phyloP scores from a whole-genome alignment of 2,329 filamentous ascomycete species.

The Biscogniauxia marginata region DNA sequence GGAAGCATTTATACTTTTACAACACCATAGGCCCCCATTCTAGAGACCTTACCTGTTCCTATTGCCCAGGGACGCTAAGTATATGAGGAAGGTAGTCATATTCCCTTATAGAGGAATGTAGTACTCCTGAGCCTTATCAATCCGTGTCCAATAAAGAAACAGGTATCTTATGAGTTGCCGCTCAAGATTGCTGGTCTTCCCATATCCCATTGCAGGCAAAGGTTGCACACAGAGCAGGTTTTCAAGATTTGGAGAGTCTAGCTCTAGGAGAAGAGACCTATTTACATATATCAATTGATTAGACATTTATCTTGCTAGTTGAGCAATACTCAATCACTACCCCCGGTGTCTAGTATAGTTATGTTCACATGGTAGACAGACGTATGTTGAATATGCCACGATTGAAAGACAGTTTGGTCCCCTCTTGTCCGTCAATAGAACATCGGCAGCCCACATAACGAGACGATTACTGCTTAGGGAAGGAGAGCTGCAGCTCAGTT shows the following conservation, averaged over 20 bases:
- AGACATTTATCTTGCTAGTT: not conserved
- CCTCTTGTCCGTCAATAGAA: not conserved
- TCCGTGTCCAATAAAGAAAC: not conserved
- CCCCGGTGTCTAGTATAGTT: not conserved
- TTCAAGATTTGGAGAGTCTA: not conserved
- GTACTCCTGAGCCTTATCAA: not conserved
- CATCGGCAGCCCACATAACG: not conserved
- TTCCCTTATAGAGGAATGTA: conserved; percentile 4
- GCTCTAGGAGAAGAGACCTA: not conserved
- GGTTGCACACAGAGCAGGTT: not conserved
- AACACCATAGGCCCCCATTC: not conserved
- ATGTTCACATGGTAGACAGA: too few relatives aligned
- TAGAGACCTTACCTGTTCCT: not conserved
- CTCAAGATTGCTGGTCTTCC: not conserved
- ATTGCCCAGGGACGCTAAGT: not conserved
- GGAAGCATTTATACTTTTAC: conserved; percentile 17
- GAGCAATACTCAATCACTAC: not conserved
- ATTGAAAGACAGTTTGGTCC: not conserved
- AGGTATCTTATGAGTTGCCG: not conserved
- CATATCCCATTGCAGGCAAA: conserved; percentile 2
- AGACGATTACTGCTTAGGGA: not conserved
- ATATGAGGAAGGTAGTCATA: not conserved
- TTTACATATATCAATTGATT: not conserved
- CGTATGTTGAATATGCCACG: not conserved
- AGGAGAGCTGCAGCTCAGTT: not conserved